A percentile compares a stretch with the other conserved stretches of the same genome.
These are phyloP conservation scores for Melanopsichium pennsylvanicum DNA, from an alignment of 1,284 basidiomycete genomes.

Conservation along the genomic window DNA sequence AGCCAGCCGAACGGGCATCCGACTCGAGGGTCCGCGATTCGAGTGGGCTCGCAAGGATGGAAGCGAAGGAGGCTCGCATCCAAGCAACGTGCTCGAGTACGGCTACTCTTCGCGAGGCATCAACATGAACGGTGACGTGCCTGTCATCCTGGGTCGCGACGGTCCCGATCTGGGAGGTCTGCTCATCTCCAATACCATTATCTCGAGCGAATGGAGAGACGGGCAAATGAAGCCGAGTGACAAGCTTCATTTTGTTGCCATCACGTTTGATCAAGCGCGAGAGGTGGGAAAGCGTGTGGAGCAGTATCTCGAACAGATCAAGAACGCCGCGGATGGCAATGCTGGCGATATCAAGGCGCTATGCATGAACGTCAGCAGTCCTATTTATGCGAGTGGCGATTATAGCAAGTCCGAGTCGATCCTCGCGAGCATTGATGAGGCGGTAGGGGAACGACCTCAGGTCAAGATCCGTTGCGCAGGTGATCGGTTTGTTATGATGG, in stretches of 20 bases:
- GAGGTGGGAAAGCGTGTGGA: constrained; percentile 41
- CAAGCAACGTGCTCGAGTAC: constrained; percentile 76
- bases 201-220: constrained; percentile 71
- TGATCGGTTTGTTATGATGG: constrained; percentile 22
- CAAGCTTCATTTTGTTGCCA: constrained; percentile 70
- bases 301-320: constrained; percentile 7
- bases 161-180: constrained; percentile 70
- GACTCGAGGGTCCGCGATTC: constrained; percentile 50
- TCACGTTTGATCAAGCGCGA: constrained; percentile 68
- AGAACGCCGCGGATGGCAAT: neutral
- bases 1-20: constrained; percentile 66
- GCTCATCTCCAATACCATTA: constrained; percentile 69
- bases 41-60: constrained; percentile 73
- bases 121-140: constrained; percentile 76
- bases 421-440: constrained; percentile 7
- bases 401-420: constrained; percentile 7
- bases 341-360: constrained; percentile 4
- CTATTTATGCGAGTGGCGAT: constrained; percentile 4
- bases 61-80: constrained; percentile 77
- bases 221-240: constrained; percentile 73
- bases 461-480: constrained; percentile 30
- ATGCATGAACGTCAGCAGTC: constrained; percentile 1
- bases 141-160: constrained; percentile 74
- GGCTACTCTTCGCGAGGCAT: constrained; percentile 74
- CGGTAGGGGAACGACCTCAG: constrained; percentile 8